phyloP scores from a whole-genome alignment of 176 grass and related monocot species.

The Avena eriantha region DNA sequence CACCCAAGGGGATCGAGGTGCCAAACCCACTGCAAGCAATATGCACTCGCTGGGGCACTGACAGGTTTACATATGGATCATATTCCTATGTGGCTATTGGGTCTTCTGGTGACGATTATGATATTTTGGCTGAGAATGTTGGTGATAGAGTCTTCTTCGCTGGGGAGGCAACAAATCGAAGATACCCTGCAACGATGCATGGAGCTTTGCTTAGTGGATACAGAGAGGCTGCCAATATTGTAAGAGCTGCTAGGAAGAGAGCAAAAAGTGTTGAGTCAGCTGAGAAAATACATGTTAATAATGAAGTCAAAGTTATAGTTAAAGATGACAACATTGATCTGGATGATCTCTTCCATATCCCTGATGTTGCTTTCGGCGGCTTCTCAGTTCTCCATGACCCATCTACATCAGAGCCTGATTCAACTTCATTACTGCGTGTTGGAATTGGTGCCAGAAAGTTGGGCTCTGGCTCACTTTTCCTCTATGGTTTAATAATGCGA shows the following conservation, averaged over 20 bases:
- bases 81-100: slow-evolving; percentile 93
- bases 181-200: slow-evolving; percentile 98
- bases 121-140: slow-evolving; percentile 89
- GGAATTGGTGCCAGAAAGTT: slow-evolving; percentile 66
- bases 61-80: slow-evolving; percentile 88
- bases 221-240: slow-evolving; percentile 92
- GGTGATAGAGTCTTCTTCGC: slow-evolving; percentile 91
- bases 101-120: slow-evolving; percentile 94
- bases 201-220: slow-evolving; percentile 96
- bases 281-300: slow-evolving; percentile 48
- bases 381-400: slow-evolving; percentile 83
- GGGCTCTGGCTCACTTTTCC: slow-evolving; percentile 67
- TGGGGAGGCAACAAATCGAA: slow-evolving; percentile 91
- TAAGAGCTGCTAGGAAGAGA: slow-evolving; percentile 70
- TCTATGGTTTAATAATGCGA: slow-evolving; percentile 77
- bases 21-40: slow-evolving; percentile 89
- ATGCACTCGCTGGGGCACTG: slow-evolving; percentile 91
- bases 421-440: slow-evolving; percentile 67
- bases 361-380: slow-evolving; percentile 65
- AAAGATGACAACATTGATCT: slow-evolving; percentile 56
- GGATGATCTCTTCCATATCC: slow-evolving; percentile 65
- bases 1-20: slow-evolving; percentile 86
- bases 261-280: slow-evolving; percentile 41
- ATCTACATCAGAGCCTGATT: slow-evolving; percentile 54
- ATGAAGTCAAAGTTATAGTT: slow-evolving; percentile 45